Evolutionary conservation across 208 protist genomes (phyloP).

Genomic region (Leishmania arabica): DNA sequence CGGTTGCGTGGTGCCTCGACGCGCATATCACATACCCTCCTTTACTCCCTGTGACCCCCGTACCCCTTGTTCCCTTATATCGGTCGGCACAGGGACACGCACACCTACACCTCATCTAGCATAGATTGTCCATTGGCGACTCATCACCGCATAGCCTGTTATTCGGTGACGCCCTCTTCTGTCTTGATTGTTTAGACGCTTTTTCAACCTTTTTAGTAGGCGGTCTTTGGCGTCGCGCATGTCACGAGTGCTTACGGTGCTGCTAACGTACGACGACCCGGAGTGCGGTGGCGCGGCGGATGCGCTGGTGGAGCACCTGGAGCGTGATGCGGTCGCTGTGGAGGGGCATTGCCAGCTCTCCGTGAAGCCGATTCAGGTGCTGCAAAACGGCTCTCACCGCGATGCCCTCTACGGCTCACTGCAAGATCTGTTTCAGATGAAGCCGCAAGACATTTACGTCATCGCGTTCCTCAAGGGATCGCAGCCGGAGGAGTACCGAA

Average conservation of each 20-base stretch:
- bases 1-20: background rate
- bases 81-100: background rate
- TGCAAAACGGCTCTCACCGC: conserved; percentile 66
- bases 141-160: background rate
- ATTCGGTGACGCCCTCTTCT: background rate
- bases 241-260: conserved; percentile 55
- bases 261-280: conserved; percentile 89
- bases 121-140: background rate
- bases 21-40: background rate
- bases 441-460: conserved; percentile 77
- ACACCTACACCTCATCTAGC: background rate
- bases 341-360: conserved; percentile 58
- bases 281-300: conserved; percentile 88
- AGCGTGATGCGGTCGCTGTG: conserved; percentile 56
- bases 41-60: background rate
- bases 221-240: conserved; percentile 4
- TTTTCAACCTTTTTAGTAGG: background rate
- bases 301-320: conserved; percentile 77
- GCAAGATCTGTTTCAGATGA: conserved; percentile 75
- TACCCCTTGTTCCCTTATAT: background rate
- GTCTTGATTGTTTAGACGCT: background rate
- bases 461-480: conserved; percentile 83
- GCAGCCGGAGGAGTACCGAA: conserved; percentile 81
- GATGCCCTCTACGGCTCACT: conserved; percentile 73
- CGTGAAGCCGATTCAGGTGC: conserved; percentile 66